Conservation (phyloP, 495 filamentous ascomycete species). For the Hyaloscypha hepaticicola region DNA sequence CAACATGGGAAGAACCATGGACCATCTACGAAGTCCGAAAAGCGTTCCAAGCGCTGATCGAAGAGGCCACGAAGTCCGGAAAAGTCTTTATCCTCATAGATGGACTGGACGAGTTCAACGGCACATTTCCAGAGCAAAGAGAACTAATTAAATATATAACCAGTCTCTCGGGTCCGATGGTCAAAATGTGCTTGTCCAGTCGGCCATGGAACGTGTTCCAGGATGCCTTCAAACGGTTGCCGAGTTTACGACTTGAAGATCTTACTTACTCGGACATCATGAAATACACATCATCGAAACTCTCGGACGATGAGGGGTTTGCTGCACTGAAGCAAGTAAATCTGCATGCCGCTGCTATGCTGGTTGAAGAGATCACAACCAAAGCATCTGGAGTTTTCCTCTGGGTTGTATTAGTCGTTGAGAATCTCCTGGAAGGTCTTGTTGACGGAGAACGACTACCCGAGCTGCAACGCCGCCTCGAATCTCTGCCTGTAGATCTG, state of each 20-base stretch:
- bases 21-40: no score
- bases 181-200: neutral
- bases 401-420: slow-evolving; percentile 10
- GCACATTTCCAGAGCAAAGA: no score
- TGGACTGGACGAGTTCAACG: no score
- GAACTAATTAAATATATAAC: no score
- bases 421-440: slow-evolving; percentile 10
- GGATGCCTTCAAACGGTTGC: slow-evolving; percentile 5
- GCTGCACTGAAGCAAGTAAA: neutral
- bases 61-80: no score
- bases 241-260: slow-evolving; percentile 10
- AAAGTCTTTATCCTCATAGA: no score
- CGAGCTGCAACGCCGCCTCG: slow-evolving; percentile 1
- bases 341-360: neutral
- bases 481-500: neutral
- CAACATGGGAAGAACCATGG: no score
- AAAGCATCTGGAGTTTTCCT: slow-evolving; percentile 15
- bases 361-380: neutral
- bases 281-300: neutral
- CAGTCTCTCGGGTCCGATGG: neutral
- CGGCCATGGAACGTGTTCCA: slow-evolving; percentile 22
- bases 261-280: slow-evolving; percentile 10
- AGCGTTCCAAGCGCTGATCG: no score
- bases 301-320: neutral
- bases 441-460: neutral